These are phyloP conservation scores for Kurtzmaniella natalensis DNA, from an alignment of 1,139 yeast species.

Conservation along the genomic window DNA sequence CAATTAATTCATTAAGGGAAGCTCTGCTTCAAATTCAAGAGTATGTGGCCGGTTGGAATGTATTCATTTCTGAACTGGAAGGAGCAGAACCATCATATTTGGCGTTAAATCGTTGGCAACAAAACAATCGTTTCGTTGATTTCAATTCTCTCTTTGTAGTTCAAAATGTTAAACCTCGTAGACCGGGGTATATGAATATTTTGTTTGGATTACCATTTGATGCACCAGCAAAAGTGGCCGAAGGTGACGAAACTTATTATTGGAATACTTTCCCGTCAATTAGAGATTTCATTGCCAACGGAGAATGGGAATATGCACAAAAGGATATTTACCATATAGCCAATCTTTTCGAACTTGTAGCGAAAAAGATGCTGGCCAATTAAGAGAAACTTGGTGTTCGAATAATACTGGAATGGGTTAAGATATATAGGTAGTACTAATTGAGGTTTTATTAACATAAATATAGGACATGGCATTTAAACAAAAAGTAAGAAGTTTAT, in stretches of 20 bases:
- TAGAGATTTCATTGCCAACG: constrained; percentile 54
- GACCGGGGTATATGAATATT: constrained; percentile 67
- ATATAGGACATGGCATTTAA: too few relatives aligned
- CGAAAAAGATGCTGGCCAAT: background rate
- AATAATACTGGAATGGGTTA: too few relatives aligned
- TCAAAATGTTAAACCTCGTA: constrained; percentile 42
- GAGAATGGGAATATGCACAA: constrained; percentile 56
- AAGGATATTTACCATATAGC: constrained; percentile 48
- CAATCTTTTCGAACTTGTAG: background rate
- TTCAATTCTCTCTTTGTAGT: constrained; percentile 54
- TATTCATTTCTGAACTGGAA: constrained; percentile 25
- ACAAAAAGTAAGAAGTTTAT: too few relatives aligned
- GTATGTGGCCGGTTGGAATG: constrained; percentile 56
- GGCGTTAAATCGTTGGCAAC: constrained; percentile 69
- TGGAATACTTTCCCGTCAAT: constrained; percentile 76
- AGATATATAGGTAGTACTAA: too few relatives aligned
- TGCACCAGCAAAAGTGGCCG: constrained; percentile 42
- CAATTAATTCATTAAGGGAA: constrained; percentile 21
- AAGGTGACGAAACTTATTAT: constrained; percentile 26
- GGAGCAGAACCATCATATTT: constrained; percentile 67
- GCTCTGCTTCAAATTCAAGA: constrained; percentile 25
- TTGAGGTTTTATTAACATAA: too few relatives aligned
- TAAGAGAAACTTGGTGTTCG: too few relatives aligned
- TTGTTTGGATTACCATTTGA: constrained; percentile 67
- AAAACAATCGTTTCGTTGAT: constrained; percentile 64